Base-by-base conservation (phyloP, 805 yeast species). In the Myxozyma udenii region DNA sequence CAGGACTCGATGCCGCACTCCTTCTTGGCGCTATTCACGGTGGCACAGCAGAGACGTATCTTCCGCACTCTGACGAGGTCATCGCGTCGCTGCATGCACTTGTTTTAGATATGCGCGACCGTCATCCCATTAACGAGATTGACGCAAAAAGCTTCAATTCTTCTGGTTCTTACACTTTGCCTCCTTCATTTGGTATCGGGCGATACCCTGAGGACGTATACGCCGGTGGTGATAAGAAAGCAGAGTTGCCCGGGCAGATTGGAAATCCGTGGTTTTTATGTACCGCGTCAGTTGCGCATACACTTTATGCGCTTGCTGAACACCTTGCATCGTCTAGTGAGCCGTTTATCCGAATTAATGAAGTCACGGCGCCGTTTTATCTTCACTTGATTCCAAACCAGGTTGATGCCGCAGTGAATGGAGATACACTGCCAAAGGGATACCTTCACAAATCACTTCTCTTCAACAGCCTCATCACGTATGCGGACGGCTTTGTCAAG, bases 241-340 rank as follows among this genome's bases (percentile, higher is more conserved):
- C 49, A 7, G 49, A 45, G 19, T 24, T 12, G 11, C 38, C 33
- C 9, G 96, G 96, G 0, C 74, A 83, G 28, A 87, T 83, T 61
- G 97, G 96, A 14, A 89, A 90, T 63, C 97, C 98, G 4, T 90
- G 97, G 98, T 88, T 89, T 64, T 77, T 90, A 51, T 65, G 70
- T 33, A 71, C 74, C 1, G 62, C 71, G 2, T 54, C 69, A 14
- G 65, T 69, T 7, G 68, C 73, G 1, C 66, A 71, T 37, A 55
- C 53, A 18, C 36, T 69, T 37, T 69, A 66, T 47, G 47, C 53
- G 5, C 48, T 68, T 7, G 70, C 66, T 1, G 61, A 60, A 41
- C 53, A 66, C 57, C 58, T 68, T 24, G 58, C 57, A 11, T 25
- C 30, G 11, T 46, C 53, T 16, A 28, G 14, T 28, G 59, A 46